These are phyloP conservation scores for Penicillium egyptiacum DNA, from an alignment of 495 filamentous ascomycete species.

Conservation along the genomic window DNA sequence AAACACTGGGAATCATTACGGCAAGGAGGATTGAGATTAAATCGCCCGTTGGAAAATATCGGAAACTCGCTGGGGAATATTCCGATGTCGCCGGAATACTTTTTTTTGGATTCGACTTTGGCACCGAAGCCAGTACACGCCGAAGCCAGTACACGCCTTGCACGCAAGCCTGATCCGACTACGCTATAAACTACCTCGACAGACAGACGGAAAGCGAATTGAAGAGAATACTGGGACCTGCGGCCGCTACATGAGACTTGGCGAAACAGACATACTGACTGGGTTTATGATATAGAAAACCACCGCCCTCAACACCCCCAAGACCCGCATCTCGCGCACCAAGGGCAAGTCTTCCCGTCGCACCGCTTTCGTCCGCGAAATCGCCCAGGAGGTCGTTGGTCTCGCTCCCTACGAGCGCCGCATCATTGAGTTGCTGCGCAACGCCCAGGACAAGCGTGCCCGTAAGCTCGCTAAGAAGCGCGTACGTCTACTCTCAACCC, in stretches of 20 bases:
- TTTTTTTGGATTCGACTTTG: background rate
- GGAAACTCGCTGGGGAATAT: constrained; percentile 4
- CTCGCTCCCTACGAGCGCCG: constrained; percentile 97
- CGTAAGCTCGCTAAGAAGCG: constrained; percentile 99
- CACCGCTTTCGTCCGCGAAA: constrained; percentile 88
- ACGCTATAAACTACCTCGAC: constrained; percentile 3
- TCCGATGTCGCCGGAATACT: constrained; percentile 5
- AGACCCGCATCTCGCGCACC: constrained; percentile 81
- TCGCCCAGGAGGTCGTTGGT: constrained; percentile 90
- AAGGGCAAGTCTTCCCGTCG: constrained; percentile 92
- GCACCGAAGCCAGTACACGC: constrained; percentile 16
- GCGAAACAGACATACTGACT: constrained; percentile 34
- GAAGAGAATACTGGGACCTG: constrained; percentile 3
- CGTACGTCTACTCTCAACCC: constrained; percentile 51
- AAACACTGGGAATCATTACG: constrained; percentile 7
- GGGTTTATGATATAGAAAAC: constrained; percentile 70
- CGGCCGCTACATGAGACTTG: background rate
- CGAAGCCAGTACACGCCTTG: constrained; percentile 16
- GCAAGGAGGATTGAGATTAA: background rate
- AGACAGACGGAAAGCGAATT: constrained; percentile 8
- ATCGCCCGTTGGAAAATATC: constrained; percentile 5
- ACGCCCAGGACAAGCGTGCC: constrained; percentile 98
- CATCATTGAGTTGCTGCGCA: constrained; percentile 96
- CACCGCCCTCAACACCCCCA: constrained; percentile 74
- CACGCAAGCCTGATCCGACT: constrained; percentile 2